A percentile compares a stretch with the other conserved stretches of the same genome.
These are phyloP conservation scores for Helianthus tuberosus DNA, from an alignment of 129 eudicot genomes.

Conservation along the genomic window DNA sequence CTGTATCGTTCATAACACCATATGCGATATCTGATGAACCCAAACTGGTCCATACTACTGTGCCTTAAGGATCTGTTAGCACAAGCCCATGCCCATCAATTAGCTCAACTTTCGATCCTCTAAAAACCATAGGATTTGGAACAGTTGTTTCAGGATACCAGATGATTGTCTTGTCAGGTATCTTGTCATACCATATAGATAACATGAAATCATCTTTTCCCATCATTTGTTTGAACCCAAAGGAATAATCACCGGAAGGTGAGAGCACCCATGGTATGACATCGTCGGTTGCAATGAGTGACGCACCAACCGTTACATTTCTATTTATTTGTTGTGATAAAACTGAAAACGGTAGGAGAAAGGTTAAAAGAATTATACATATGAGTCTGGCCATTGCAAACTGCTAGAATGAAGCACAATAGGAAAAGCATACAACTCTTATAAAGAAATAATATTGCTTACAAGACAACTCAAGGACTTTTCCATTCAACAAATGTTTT, in stretches of 20 bases:
- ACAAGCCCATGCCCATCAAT: constrained; percentile 35
- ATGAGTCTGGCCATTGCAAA: too few species aligned
- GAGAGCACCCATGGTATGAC: constrained; percentile 39
- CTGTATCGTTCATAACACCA: constrained; percentile 24
- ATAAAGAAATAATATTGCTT: too few species aligned
- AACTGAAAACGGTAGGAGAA: neutral
- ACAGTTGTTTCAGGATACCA: constrained; percentile 30
- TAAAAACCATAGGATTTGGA: neutral
- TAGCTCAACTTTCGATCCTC: constrained; percentile 8
- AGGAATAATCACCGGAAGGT: constrained; percentile 39
- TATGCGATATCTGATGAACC: too few species aligned
- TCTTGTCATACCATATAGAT: constrained; percentile 38
- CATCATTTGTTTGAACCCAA: constrained; percentile 35
- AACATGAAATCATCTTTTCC: constrained; percentile 17
- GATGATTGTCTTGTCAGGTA: constrained; percentile 45
- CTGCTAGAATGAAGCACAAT: neutral
- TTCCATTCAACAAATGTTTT: too few species aligned
- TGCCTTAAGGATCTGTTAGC: constrained; percentile 45
- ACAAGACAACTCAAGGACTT: too few species aligned
- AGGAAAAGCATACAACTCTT: too few species aligned
- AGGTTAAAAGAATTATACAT: neutral
- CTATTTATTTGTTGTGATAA: neutral
- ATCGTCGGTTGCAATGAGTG: constrained; percentile 29
- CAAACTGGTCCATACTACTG: too few species aligned
- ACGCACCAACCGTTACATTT: constrained; percentile 21